Evolutionary conservation across 208 protist genomes (phyloP).

Genomic region (Acanthamoeba pearcei): DNA sequence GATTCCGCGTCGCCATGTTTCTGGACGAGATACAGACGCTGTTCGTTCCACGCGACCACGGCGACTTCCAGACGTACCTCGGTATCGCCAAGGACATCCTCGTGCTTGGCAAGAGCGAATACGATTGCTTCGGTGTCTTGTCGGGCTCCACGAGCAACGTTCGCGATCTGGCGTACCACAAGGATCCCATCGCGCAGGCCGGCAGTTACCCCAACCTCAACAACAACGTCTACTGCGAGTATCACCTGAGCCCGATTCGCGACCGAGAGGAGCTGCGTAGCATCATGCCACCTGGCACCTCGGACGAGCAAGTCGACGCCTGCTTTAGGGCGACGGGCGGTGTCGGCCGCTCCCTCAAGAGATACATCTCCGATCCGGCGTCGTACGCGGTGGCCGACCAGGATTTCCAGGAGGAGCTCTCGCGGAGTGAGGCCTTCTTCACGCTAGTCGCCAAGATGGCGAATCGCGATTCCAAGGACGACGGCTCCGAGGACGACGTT

Average conservation of each 20-base stretch:
- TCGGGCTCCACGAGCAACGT: constrained; percentile 14
- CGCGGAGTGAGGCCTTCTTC: neutral
- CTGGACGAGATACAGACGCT: constrained; percentile 42
- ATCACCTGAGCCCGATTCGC: neutral
- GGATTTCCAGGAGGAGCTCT: neutral
- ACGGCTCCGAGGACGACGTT: neutral
- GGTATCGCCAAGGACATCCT: neutral
- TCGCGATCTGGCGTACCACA: neutral
- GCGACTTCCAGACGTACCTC: neutral
- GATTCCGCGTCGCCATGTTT: neutral
- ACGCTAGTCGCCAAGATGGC: neutral
- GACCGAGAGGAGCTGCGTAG: neutral
- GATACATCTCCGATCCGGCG: neutral
- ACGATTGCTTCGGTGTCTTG: neutral
- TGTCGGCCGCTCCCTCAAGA: neutral
- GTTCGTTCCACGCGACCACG: neutral
- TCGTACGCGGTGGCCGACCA: neutral
- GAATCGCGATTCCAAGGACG: too few relatives aligned
- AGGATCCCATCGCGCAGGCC: neutral
- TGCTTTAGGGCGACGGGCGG: neutral
- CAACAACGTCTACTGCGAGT: neutral
- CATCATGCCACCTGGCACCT: neutral
- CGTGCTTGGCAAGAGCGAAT: neutral
- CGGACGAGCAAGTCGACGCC: neutral
- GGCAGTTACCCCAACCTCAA: constrained; percentile 4